Conservation (phyloP, 2,329 filamentous ascomycete genomes). For the Neofusicoccum sp. region DNA sequence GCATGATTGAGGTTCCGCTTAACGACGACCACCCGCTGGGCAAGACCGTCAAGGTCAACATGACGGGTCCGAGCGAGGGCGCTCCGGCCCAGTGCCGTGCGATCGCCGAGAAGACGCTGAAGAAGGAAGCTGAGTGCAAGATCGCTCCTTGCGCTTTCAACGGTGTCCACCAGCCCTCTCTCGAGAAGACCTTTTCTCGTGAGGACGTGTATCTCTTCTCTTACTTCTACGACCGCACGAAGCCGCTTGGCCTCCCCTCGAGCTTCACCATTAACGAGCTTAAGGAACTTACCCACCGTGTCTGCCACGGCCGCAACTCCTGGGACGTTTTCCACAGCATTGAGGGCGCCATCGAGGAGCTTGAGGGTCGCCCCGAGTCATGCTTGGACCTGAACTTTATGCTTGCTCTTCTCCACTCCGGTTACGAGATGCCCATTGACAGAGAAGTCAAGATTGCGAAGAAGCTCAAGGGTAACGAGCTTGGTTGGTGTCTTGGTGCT, state of each 20-base stretch:
- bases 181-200: slow-evolving; percentile 85
- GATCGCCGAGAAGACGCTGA: slow-evolving; percentile 84
- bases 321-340: slow-evolving; percentile 82
- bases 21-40: slow-evolving; percentile 65
- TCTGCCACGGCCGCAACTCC: slow-evolving; percentile 72
- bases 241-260: slow-evolving; percentile 96
- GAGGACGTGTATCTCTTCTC: slow-evolving; percentile 97
- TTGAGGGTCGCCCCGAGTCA: slow-evolving; percentile 79
- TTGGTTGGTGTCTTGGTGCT: slow-evolving; percentile 96
- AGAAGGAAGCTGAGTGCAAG: slow-evolving; percentile 79
- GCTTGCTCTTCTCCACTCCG: slow-evolving; percentile 86
- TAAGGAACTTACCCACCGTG: slow-evolving; percentile 77
- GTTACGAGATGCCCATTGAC: slow-evolving; percentile 96
- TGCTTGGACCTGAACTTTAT: slow-evolving; percentile 97
- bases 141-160: slow-evolving; percentile 97
- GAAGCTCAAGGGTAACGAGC: slow-evolving; percentile 95
- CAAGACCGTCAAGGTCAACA: slow-evolving; percentile 68
- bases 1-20: slow-evolving; percentile 71
- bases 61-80: slow-evolving; percentile 76
- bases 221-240: slow-evolving; percentile 95
- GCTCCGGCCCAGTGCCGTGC: slow-evolving; percentile 84
- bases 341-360: slow-evolving; percentile 74
- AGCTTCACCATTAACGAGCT: slow-evolving; percentile 91
- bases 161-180: slow-evolving; percentile 87
- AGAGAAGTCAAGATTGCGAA: slow-evolving; percentile 97